Evolutionary conservation across 2,329 filamentous ascomycete genomes (phyloP).

Genomic region (Hypoxylon sp.): DNA sequence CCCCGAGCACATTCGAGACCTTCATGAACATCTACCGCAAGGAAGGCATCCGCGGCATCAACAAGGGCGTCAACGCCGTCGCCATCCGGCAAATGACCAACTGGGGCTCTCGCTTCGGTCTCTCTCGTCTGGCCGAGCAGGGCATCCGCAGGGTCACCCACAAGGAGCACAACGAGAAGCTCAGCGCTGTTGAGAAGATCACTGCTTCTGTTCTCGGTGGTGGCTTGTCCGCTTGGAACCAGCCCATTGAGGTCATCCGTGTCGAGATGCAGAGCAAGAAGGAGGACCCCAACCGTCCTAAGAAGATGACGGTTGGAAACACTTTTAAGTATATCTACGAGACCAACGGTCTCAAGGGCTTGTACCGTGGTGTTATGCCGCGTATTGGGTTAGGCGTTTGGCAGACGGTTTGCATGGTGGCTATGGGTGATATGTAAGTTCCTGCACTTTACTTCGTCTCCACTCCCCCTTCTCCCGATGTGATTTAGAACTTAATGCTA

Average conservation of each 20-base stretch:
- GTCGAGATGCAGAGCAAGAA: slow-evolving; percentile 99
- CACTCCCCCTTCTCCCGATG: not conserved
- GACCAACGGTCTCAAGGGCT: slow-evolving; percentile 87
- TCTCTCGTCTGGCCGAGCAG: slow-evolving; percentile 90
- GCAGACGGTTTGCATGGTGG: slow-evolving; percentile 99
- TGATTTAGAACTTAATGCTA: slow-evolving; percentile 45
- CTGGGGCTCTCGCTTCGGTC: slow-evolving; percentile 96
- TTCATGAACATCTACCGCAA: slow-evolving; percentile 98
- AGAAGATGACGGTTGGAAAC: slow-evolving; percentile 98
- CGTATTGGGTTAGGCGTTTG: slow-evolving; percentile 96
- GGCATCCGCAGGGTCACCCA: slow-evolving; percentile 83
- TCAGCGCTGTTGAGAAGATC: slow-evolving; percentile 88
- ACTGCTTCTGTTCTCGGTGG: slow-evolving; percentile 88
- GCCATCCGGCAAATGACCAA: slow-evolving; percentile 99
- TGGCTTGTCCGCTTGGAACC: slow-evolving; percentile 97
- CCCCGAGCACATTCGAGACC: slow-evolving; percentile 90
- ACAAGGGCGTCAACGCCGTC: slow-evolving; percentile 98
- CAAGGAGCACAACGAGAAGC: slow-evolving; percentile 85
- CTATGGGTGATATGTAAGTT: slow-evolving; percentile 96
- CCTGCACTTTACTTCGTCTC: slow-evolving; percentile 24
- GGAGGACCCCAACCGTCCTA: slow-evolving; percentile 95
- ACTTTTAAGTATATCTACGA: slow-evolving; percentile 89
- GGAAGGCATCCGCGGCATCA: slow-evolving; percentile 96
- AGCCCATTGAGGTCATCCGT: slow-evolving; percentile 99
- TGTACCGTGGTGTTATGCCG: slow-evolving; percentile 96